phyloP scores from a whole-genome alignment of 2,329 filamentous ascomycete species.

The Fusarium musae region DNA sequence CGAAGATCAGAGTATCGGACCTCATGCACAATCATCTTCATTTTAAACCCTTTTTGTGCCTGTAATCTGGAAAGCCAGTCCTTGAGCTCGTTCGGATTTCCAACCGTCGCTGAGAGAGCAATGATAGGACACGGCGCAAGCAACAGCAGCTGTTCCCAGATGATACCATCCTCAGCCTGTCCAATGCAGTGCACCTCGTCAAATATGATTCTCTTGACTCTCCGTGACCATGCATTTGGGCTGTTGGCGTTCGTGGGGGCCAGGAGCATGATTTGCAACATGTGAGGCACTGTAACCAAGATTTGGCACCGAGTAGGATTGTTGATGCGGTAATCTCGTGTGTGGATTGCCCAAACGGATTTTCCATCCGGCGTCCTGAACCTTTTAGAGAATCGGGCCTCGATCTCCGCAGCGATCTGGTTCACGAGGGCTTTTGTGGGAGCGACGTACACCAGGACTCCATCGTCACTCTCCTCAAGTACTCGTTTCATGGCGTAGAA shows the following conservation, averaged over 20 bases:
- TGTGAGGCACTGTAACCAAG: slow-evolving; percentile 80
- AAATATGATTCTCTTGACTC: slow-evolving; percentile 81
- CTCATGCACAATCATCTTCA: slow-evolving; percentile 75
- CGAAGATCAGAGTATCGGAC: slow-evolving; percentile 80
- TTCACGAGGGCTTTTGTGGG: slow-evolving; percentile 87
- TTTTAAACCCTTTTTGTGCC: slow-evolving; percentile 67
- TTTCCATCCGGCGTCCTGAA: slow-evolving; percentile 68
- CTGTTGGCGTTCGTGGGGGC: slow-evolving; percentile 63
- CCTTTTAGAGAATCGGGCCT: slow-evolving; percentile 77
- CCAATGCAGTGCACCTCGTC: slow-evolving; percentile 87
- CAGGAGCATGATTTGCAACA: slow-evolving; percentile 81
- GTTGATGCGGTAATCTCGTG: slow-evolving; percentile 79
- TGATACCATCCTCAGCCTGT: slow-evolving; percentile 77
- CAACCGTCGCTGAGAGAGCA: slow-evolving; percentile 82
- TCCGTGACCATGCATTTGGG: slow-evolving; percentile 66
- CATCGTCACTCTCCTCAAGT: slow-evolving; percentile 73
- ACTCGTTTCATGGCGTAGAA: slow-evolving; percentile 88
- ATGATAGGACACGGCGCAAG: slow-evolving; percentile 82
- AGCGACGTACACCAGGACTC: slow-evolving; percentile 80
- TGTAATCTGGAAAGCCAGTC: slow-evolving; percentile 76
- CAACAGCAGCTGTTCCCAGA: slow-evolving; percentile 83
- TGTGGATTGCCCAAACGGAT: slow-evolving; percentile 84
- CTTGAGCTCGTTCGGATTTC: slow-evolving; percentile 77
- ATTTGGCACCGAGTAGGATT: slow-evolving; percentile 78
- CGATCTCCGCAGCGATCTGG: slow-evolving; percentile 83